phyloP scores from a whole-genome alignment of 225 moss, liverwort and hornwort genomes.

The Bryoerythrophyllum caledonicum region DNA sequence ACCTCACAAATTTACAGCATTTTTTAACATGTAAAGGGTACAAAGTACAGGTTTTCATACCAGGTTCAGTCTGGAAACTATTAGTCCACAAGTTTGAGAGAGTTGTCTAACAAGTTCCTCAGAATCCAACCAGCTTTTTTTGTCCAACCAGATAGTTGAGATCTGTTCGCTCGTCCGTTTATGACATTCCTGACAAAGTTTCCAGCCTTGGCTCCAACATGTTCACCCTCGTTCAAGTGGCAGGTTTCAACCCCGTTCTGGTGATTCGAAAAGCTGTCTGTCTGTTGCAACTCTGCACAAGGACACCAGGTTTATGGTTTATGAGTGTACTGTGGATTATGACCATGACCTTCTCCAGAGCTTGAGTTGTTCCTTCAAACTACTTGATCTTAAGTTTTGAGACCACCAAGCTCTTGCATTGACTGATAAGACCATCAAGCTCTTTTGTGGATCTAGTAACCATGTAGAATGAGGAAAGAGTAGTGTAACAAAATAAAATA shows the following conservation, averaged over 20 bases:
- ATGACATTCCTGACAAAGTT: background rate
- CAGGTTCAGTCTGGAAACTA: background rate
- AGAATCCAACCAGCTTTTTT: background rate
- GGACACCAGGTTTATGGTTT: background rate
- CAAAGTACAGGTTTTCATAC: background rate
- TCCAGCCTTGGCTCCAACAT: background rate
- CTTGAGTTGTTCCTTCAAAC: too few relatives aligned
- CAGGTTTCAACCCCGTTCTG: conserved; percentile 58
- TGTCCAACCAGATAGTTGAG: background rate
- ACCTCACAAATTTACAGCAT: conserved; percentile 1
- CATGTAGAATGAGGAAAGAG: too few relatives aligned
- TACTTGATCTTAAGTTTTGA: too few relatives aligned
- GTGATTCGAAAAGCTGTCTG: conserved; percentile 59
- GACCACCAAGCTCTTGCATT: too few relatives aligned
- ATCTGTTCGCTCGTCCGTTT: background rate
- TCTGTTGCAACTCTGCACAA: conserved; percentile 65
- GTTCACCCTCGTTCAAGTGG: conserved; percentile 16
- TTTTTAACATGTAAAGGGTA: background rate
- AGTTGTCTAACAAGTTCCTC: background rate
- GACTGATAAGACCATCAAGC: too few relatives aligned
- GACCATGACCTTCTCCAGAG: too few relatives aligned
- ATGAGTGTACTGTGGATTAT: conserved; percentile 1
- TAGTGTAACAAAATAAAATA: too few relatives aligned
- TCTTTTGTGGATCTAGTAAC: too few relatives aligned
- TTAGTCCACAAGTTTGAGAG: background rate